phyloP scores from a whole-genome alignment of 1,139 yeast genomes.

The Ogataea hybrid region DNA sequence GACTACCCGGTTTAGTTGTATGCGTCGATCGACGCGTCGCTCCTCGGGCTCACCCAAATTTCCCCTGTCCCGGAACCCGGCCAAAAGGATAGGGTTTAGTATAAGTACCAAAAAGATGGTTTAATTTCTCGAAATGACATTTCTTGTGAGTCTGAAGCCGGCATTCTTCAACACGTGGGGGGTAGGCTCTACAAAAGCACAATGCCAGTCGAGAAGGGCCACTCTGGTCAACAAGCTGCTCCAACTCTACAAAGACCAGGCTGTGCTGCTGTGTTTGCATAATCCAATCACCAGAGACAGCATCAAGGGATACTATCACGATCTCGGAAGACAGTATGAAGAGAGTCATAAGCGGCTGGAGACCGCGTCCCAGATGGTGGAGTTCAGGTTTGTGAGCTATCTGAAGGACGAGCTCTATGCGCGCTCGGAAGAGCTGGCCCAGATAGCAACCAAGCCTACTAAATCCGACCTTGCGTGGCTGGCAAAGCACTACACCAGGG shows the following conservation, averaged over 20 bases:
- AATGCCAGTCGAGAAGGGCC: conserved; percentile 5
- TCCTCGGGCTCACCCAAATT: not conserved
- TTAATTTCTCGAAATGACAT: conserved; percentile 2
- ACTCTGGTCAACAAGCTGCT: conserved; percentile 5
- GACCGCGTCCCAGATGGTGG: conserved; percentile 5
- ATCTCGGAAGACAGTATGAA: conserved; percentile 12
- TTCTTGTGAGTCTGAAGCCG: conserved; percentile 7
- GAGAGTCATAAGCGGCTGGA: conserved; percentile 6
- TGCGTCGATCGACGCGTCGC: conserved; percentile 11
- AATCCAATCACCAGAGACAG: conserved; percentile 9
- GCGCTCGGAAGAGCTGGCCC: conserved; percentile 24
- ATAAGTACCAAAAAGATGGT: not conserved
- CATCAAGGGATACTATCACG: conserved; percentile 12
- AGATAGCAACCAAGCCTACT: conserved; percentile 18
- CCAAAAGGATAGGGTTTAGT: conserved; percentile 3
- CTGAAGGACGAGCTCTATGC: conserved; percentile 19
- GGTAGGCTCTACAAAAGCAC: not conserved
- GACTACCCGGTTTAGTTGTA: not conserved
- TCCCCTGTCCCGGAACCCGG: conserved; percentile 13
- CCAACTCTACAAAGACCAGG: conserved; percentile 14
- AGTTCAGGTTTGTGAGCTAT: conserved; percentile 11
- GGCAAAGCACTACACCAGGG: conserved; percentile 17
- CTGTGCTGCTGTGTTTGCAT: conserved; percentile 8
- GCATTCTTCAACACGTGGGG: conserved; percentile 7
- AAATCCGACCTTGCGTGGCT: conserved; percentile 21